Percentiles rank a stretch among this genome's conserved stretches.
Conservation (phyloP, 768 basidiomycete genomes). For the Mycena galericulata region DNA sequence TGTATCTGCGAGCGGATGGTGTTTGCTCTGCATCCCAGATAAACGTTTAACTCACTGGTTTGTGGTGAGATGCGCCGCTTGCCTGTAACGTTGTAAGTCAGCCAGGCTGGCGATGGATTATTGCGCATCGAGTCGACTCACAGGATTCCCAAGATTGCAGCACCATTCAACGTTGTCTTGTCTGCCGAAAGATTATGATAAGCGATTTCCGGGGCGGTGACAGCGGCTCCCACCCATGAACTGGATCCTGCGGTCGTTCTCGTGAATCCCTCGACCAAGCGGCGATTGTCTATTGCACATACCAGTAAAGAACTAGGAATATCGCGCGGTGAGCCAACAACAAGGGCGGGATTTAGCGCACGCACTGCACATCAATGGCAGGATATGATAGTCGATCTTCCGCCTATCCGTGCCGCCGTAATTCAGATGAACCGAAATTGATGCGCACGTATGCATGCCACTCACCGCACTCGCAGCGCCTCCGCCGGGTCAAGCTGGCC, state of each 20-base stretch:
- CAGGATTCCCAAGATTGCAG: slow-evolving; percentile 80
- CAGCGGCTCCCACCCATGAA: slow-evolving; percentile 74
- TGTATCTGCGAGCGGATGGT: slow-evolving; percentile 58
- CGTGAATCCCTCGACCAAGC: not conserved
- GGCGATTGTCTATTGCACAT: slow-evolving; percentile 14
- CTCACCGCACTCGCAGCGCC: slow-evolving; percentile 62
- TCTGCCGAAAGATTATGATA: slow-evolving; percentile 38
- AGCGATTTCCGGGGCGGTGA: not conserved
- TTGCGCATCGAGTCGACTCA: slow-evolving; percentile 34
- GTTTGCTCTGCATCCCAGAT: not conserved
- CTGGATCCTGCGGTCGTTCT: slow-evolving; percentile 65
- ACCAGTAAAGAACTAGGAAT: slow-evolving; percentile 67
- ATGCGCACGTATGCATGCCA: not conserved
- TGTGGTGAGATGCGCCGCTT: slow-evolving; percentile 71
- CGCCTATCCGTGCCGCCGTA: slow-evolving; percentile 54
- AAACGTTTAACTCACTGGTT: slow-evolving; percentile 62
- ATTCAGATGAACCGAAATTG: not conserved
- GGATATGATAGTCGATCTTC: slow-evolving; percentile 80
- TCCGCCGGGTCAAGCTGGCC: slow-evolving; percentile 64
- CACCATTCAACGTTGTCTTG: slow-evolving; percentile 75
- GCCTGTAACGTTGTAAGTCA: slow-evolving; percentile 53
- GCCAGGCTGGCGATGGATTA: not conserved
- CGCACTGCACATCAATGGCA: slow-evolving; percentile 87
- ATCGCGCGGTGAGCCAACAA: not conserved
- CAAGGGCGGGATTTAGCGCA: slow-evolving; percentile 23